Evolutionary conservation across 1,284 basidiomycete genomes (phyloP), one percentile per base, ranked within the genome.

Genomic region (Amylostereum areolatum): DNA sequence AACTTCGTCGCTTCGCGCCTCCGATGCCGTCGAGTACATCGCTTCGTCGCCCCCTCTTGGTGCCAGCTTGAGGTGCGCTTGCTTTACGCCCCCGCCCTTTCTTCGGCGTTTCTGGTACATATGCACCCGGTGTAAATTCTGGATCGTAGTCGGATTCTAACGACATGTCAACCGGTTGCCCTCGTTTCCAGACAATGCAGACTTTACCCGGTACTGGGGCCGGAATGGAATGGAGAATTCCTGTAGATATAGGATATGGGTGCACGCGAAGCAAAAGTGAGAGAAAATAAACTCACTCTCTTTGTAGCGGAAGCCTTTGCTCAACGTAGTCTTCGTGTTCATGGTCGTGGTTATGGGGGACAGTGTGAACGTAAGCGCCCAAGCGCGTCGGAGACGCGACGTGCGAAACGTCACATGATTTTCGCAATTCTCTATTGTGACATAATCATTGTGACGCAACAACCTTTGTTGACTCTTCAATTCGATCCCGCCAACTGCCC

Each of bases 111-210:
- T 71, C 63, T 40, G 69, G 67, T 10, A 73, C 50, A 46, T 73
- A 75, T 3, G 57, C 47, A 0, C 77, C 76, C 1, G 74, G 56
- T 29, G 66, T 71, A 49, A 83, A 83, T 50, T 83, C 80, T n/a
- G 80, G 71, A 51, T 83, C 80, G 0, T 73, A 69, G 50, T 80
- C 81, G 55, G 54, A 52, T 46, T 65, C 62, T 65, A 46, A 25
- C n/a, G n/a, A n/a, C 47, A 45, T 25, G 24, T 25, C 35, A 27
- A 39, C 5, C 31, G 5, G 18, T 18, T 12, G 35, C 39, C 4
- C 4, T 27, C 29, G 12, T 35, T 9, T 18, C 8, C 6, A 43
- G 33, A 39, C n/a, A 18, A 27, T 27, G 6, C 18, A 10, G 25
- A 44, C 47, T 18, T 31, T 46, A 57, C 57, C n/a, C n/a, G n/a